A percentile compares a stretch with the other conserved stretches of the same genome.
Evolutionary conservation across 352 stramenopile species (phyloP).

Genomic region (Globisporangium acanthophoron): DNA sequence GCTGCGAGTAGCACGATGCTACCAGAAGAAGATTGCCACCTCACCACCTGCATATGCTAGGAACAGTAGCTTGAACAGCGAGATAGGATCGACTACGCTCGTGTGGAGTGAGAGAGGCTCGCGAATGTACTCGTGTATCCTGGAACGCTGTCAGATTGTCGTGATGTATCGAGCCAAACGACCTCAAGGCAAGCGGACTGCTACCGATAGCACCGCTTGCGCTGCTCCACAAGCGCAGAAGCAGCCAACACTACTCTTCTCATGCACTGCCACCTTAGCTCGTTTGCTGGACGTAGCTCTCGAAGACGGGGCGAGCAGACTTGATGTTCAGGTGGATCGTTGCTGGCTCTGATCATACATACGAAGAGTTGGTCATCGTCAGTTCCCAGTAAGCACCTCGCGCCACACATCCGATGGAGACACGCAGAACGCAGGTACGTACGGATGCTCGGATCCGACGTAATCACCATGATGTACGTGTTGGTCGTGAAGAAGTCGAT

Average conservation of each 20-base stretch:
- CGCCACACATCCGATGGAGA: background rate
- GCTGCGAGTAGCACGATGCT: background rate
- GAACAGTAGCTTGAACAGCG: background rate
- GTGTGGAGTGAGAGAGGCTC: too few species aligned
- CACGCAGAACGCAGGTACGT: constrained; percentile 17
- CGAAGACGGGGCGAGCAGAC: constrained; percentile 93
- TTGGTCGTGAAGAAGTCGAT: constrained; percentile 98
- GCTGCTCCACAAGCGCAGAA: background rate
- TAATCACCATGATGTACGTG: constrained; percentile 99
- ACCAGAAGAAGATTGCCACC: background rate
- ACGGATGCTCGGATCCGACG: constrained; percentile 89
- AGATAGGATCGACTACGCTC: too few species aligned
- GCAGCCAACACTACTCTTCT: background rate
- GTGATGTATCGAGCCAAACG: too few species aligned
- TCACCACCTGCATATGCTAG: background rate
- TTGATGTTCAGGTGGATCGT: constrained; percentile 97
- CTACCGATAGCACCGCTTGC: too few species aligned
- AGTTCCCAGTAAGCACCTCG: background rate
- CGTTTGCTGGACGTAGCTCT: constrained; percentile 94
- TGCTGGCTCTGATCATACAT: constrained; percentile 67
- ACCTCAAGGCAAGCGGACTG: too few species aligned
- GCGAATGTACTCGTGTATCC: too few species aligned
- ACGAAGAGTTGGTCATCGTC: background rate
- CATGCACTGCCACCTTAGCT: constrained; percentile 27
- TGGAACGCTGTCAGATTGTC: too few species aligned